phyloP scores from a whole-genome alignment of 371 early-diverging fungal species.

The Capniomyces stellatus region DNA sequence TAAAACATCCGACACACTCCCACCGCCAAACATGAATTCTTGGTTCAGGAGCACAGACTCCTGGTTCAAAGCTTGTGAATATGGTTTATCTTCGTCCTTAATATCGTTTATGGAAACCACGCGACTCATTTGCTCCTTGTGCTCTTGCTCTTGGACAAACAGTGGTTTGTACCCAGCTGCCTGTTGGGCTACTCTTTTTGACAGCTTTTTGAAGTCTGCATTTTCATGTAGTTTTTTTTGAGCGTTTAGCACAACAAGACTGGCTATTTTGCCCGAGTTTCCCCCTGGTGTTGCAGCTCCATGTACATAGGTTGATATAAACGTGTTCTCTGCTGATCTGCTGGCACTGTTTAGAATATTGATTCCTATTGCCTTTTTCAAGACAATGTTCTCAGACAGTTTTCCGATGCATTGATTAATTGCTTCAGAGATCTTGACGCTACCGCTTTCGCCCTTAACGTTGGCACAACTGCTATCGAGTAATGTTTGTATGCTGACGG shows the following conservation, averaged over 20 bases:
- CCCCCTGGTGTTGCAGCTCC: not conserved
- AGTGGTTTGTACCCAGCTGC: conserved; percentile 19
- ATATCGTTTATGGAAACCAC: not conserved
- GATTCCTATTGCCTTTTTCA: conserved; percentile 43
- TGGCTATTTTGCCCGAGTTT: conserved; percentile 18
- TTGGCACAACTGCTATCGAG: conserved; percentile 29
- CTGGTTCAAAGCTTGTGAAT: not conserved
- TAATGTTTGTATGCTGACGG: not conserved
- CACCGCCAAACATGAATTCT: conserved; percentile 5
- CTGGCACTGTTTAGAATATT: not conserved
- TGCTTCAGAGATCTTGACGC: conserved; percentile 35
- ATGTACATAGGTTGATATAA: conserved; percentile 2
- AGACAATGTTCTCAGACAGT: conserved; percentile 68
- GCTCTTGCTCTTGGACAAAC: not conserved
- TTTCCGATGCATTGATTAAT: conserved; percentile 61
- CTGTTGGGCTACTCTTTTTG: conserved; percentile 22
- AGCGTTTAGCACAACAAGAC: conserved; percentile 13
- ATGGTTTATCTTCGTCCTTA: not conserved
- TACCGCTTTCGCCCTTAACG: conserved; percentile 8
- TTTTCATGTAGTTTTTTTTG: not conserved
- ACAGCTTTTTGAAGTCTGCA: conserved; percentile 7
- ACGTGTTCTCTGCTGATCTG: not conserved
- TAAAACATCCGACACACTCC: not conserved
- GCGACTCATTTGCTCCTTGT: not conserved
- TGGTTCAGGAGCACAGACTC: conserved; percentile 3